Conservation (phyloP, 495 filamentous ascomycete species). For the Penicillium verhagenii region DNA sequence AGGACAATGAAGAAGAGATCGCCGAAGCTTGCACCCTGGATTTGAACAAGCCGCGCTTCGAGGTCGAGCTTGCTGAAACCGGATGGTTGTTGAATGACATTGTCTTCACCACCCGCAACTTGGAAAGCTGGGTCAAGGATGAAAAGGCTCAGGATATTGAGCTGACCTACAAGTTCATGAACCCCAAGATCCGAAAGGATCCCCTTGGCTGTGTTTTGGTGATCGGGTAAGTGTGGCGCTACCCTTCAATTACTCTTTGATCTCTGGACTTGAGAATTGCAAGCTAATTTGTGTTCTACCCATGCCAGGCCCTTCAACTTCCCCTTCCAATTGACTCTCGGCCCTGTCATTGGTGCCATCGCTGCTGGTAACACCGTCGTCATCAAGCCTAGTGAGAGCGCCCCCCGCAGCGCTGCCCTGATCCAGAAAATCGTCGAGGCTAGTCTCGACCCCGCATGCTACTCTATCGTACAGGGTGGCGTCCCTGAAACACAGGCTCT, state of each 20-base stretch:
- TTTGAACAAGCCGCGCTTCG: constrained; percentile 69
- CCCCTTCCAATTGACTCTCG: constrained; percentile 75
- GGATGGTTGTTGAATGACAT: constrained; percentile 76
- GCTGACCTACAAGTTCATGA: constrained; percentile 61
- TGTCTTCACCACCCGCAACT: constrained; percentile 68
- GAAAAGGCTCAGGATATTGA: constrained; percentile 71
- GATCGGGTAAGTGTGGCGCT: constrained; percentile 63
- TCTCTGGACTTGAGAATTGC: neutral
- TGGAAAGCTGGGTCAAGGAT: constrained; percentile 80
- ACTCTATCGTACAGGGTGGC: constrained; percentile 75
- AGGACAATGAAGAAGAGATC: constrained; percentile 70
- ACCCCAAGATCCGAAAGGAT: constrained; percentile 81
- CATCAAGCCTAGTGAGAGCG: constrained; percentile 84
- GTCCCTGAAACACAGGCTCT: constrained; percentile 77
- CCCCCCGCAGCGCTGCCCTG: constrained; percentile 71
- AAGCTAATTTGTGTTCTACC: too few species aligned
- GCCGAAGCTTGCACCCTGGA: constrained; percentile 70
- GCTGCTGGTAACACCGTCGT: constrained; percentile 86
- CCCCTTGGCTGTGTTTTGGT: constrained; percentile 80
- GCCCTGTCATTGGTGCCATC: constrained; percentile 85
- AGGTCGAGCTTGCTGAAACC: constrained; percentile 68
- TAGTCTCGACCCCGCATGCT: constrained; percentile 74
- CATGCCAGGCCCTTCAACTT: constrained; percentile 89
- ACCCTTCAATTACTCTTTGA: neutral
- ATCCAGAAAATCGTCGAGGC: constrained; percentile 73